Percentiles rank a stretch among this genome's conserved stretches.
phyloP scores from a whole-genome alignment of 2,329 filamentous ascomycete genomes.

The Clarireedia hainanense region DNA sequence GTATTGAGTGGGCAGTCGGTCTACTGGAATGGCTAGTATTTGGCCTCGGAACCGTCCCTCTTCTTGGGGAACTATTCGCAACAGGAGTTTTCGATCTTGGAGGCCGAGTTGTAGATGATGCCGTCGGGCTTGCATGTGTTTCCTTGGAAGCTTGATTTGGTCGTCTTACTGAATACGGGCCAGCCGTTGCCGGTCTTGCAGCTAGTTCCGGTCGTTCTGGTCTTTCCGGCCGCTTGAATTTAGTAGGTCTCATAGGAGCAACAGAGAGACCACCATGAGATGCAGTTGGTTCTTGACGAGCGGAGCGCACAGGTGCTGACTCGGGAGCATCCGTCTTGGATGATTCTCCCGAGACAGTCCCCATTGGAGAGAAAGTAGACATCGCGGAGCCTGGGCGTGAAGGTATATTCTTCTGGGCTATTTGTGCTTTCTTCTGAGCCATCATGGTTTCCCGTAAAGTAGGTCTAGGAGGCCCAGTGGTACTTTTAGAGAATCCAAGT shows the following conservation, averaged over 20 bases:
- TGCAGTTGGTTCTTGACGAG: constrained; percentile 35
- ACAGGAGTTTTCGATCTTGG: constrained; percentile 43
- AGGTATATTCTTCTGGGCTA: constrained; percentile 45
- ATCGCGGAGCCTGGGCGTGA: constrained; percentile 55
- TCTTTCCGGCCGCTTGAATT: constrained; percentile 40
- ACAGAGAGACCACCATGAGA: constrained; percentile 52
- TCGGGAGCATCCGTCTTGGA: constrained; percentile 29
- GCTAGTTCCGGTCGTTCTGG: constrained; percentile 45
- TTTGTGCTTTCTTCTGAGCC: constrained; percentile 63
- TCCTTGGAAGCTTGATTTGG: constrained; percentile 26
- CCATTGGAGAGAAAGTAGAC: constrained; percentile 50
- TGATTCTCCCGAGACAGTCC: constrained; percentile 32
- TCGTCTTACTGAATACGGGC: constrained; percentile 54
- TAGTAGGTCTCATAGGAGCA: constrained; percentile 54
- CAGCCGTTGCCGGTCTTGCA: constrained; percentile 54
- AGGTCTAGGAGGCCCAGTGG: constrained; percentile 47
- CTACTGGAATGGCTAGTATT: constrained; percentile 31
- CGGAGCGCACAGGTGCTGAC: constrained; percentile 31
- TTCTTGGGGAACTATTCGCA: constrained; percentile 33
- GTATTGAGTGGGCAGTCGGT: constrained; percentile 25
- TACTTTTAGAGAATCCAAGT: constrained; percentile 55
- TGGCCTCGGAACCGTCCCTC: constrained; percentile 20
- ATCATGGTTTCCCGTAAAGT: constrained; percentile 77
- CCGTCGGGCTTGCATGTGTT: constrained; percentile 26
- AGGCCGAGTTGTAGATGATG: constrained; percentile 30